Evolutionary conservation across 257 asterid species (phyloP), one percentile per base, ranked within the genome.

Genomic region (Penstemon newberryi): DNA sequence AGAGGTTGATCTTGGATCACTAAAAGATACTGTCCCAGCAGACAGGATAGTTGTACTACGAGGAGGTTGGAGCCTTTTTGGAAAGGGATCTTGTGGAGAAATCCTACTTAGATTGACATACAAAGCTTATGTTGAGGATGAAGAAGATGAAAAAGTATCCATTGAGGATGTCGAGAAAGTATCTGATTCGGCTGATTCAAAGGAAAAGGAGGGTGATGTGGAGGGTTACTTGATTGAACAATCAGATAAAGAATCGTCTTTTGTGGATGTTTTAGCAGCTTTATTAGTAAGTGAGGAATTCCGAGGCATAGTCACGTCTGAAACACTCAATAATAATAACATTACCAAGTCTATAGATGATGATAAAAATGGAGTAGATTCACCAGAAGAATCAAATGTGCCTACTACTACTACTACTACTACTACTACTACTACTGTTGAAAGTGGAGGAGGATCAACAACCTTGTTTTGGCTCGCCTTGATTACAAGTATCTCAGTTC

Each of bases 71-170:
- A 83, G 82, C 63, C 82, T 80, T 18, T 81, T 94, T 71, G 89
- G 96, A 55, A 87, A 81, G 46, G 80, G 89, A 56, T 75, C 91
- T 50, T 91, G 88, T 69, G 99, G 99, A 63, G 99, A 91, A 79
- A 75, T 94, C 68, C 77, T 91, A 53, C 78, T 94, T 47, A 91
- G 96, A 18, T 72, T 94, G 83, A 94, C 99, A 33, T 94, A 94
- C 80, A 94, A 94, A 86, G 99, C 95, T 40, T 94, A 94, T 51
- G 97, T 94, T 33, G 99, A 94, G 78, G 99, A 94, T 71, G 99
- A 94, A 77, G 99, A 93, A 81, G 99, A 94, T 78, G 97, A 94
- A 75, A 68, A 77, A 66, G 76, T 51, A 41, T 52, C 61, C 19
- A 1, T 25, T 25, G 33, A 25, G 33, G 2, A 25, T 25, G 33